A percentile compares a stretch with the other conserved stretches of the same genome.
Evolutionary conservation across 1,284 basidiomycete genomes (phyloP).

Genomic region (Sporisorium sorghi): DNA sequence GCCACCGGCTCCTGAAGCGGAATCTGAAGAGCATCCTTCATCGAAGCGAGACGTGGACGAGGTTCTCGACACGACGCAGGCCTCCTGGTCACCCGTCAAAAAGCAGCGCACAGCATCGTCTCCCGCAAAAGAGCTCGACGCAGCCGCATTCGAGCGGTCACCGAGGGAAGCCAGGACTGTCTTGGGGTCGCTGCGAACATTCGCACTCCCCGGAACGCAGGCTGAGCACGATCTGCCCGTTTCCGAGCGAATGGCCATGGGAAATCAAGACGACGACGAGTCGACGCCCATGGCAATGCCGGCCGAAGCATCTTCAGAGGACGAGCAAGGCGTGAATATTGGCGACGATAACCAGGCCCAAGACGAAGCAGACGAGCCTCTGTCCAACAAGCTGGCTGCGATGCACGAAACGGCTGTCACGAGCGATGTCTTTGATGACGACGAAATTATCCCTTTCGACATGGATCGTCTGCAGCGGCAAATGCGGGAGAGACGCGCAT

Average conservation of each 20-base stretch:
- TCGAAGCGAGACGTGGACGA: slow-evolving; percentile 39
- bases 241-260: slow-evolving; percentile 10
- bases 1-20: slow-evolving; percentile 6
- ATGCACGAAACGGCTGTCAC: neutral
- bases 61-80: slow-evolving; percentile 44
- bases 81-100: slow-evolving; percentile 34
- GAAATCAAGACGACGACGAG: slow-evolving; percentile 22
- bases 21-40: neutral
- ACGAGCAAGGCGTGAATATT: neutral
- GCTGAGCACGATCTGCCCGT: slow-evolving; percentile 13
- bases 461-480: slow-evolving; percentile 5
- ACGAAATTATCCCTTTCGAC: slow-evolving; percentile 13
- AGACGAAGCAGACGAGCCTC: slow-evolving; percentile 5
- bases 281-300: slow-evolving; percentile 11
- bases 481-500: slow-evolving; percentile 19
- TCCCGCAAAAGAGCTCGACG: neutral
- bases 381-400: slow-evolving; percentile 14
- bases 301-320: slow-evolving; percentile 1
- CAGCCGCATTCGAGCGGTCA: neutral
- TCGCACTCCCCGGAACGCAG: slow-evolving; percentile 23
- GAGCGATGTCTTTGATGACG: neutral
- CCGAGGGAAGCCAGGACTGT: slow-evolving; percentile 10
- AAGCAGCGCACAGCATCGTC: slow-evolving; percentile 11
- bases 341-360: neutral
- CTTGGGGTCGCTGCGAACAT: slow-evolving; percentile 16